A percentile compares a stretch with the other conserved stretches of the same genome.
Conservation (phyloP, 1,284 basidiomycete genomes). For the Ganoderma resinaceum region DNA sequence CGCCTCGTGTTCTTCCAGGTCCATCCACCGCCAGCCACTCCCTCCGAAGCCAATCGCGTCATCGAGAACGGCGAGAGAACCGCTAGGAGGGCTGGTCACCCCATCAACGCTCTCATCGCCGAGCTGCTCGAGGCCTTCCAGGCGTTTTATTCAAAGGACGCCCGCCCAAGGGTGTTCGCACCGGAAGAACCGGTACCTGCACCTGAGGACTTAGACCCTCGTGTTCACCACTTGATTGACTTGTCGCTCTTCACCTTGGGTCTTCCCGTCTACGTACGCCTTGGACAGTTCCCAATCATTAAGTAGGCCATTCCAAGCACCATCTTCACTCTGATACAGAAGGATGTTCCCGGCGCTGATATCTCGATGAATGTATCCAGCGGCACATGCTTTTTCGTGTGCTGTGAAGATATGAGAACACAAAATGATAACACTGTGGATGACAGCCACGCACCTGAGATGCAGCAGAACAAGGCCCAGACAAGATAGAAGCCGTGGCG, state of each 20-base stretch:
- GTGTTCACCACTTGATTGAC: constrained; percentile 18
- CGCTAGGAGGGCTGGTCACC: background rate
- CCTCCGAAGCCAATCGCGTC: background rate
- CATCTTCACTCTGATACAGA: background rate
- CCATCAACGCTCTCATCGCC: background rate
- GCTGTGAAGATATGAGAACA: background rate
- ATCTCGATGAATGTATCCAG: constrained; percentile 14
- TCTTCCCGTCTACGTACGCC: background rate
- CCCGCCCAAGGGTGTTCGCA: constrained; percentile 22
- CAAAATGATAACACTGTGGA: too few species aligned
- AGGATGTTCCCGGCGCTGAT: constrained; percentile 24
- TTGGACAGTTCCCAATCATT: constrained; percentile 22
- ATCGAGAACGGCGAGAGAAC: too few species aligned
- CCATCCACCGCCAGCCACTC: background rate
- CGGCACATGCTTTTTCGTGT: constrained; percentile 7
- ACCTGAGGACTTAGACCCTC: background rate
- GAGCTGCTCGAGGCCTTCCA: background rate
- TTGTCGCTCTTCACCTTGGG: background rate
- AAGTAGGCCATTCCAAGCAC: background rate
- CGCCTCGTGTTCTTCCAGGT: background rate
- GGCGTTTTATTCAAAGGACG: background rate
- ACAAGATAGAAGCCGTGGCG: background rate
- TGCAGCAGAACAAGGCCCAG: background rate
- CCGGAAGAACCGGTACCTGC: constrained; percentile 14
- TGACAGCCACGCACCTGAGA: background rate